Evolutionary conservation across 345 rosid genomes (phyloP), one percentile per base, ranked within the genome.

Genomic region (Lenwebbia sp.): DNA sequence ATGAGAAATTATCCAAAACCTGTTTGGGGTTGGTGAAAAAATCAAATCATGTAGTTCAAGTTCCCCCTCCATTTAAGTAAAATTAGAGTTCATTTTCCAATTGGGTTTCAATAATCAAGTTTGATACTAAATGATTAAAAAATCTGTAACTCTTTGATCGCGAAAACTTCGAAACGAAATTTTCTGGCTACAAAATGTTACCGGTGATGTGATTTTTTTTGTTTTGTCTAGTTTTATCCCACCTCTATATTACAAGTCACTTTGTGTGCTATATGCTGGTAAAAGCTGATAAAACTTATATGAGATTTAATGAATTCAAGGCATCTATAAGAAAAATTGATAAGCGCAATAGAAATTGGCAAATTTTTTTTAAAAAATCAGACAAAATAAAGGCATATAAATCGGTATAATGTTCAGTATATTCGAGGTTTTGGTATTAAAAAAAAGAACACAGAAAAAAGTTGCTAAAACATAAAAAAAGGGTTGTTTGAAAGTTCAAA

Each of bases 371-470:
- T 12, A 7, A 51, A 26, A 58, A n/a, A 58, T n/a, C n/a, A 1
- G 8, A n/a, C 19, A 58, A 58, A 13, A 0, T n/a, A 13, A 26
- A 37, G n/a, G 13, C 0, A 1, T 1, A 0, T 58, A 13, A 13
- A n/a, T 58, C 2, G 3, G 1, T 54, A 54, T 19, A 19, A 54
- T 19, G 23, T 19, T 4, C 0, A 21, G 5, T 15, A 15, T 14
- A 15, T 62, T 62, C 19, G 75, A 62, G 37, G 9, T 62, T 62
- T 30, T 30, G 22, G 75, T 30, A 9, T 10, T 10, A 0, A 33
- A 65, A 17, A 65, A 65, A 33, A 0, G n/a, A n/a, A n/a, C 0
- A 17, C 2, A 30, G 17, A 33, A 4, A 30, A 33, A 33, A 65
- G 21, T 54, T 17, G 12, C 1, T 7, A 30, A 65, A 0, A 8